Base-by-base conservation (phyloP, 1,139 yeast genomes). In the Blastobotrys ciferrii region DNA sequence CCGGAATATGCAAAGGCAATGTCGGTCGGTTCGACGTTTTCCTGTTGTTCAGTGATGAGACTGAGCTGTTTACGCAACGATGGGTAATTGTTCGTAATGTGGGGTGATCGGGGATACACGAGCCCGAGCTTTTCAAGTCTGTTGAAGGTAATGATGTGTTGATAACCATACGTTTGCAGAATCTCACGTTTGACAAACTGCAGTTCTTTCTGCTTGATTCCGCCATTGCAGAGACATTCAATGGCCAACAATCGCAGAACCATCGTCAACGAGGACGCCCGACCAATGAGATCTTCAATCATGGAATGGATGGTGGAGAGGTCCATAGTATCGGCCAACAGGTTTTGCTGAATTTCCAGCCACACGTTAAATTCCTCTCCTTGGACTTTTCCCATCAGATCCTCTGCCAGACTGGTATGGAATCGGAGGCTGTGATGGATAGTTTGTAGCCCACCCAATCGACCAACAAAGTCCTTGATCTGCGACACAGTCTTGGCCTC, bases 361-460 rank as follows among this genome's bases (percentile, higher is more conserved):
- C 78, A 73, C 23, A 72, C 70, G 56, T 82, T 81, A 63, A 82
- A 82, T 33, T 72, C 68, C 31, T 67, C 71, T 2, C 66, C 62
- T 36, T 76, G 76, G 9, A 87, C 82, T 33, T 70, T 69, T 12
- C 71, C 66, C 63, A 91, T 71, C 1, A 88, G 74, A 19, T 72
- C 73, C 58, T 89, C 95, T 2, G 95, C 87, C 20, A 92, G 69
- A 2, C 71, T 70, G 0, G 97, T 89, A 62, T 89, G 96, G 52
- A 81, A 78, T 51, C 86, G 80, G 30, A 92, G 76, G 53, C 80
- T 71, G 41, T 77, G 82, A 61, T 89, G 96, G 45, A 80, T 76
- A 13, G 75, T 67, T 48, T 89, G 91, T 43, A 91, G 68, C 14
- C 74, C 76, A 5, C 87, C 84, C 33, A 92, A 71, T 49, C 80